Evolutionary conservation across 345 rosid genomes (phyloP), one percentile per base, ranked within the genome.

Genomic region (Rubroshorea leprosula): DNA sequence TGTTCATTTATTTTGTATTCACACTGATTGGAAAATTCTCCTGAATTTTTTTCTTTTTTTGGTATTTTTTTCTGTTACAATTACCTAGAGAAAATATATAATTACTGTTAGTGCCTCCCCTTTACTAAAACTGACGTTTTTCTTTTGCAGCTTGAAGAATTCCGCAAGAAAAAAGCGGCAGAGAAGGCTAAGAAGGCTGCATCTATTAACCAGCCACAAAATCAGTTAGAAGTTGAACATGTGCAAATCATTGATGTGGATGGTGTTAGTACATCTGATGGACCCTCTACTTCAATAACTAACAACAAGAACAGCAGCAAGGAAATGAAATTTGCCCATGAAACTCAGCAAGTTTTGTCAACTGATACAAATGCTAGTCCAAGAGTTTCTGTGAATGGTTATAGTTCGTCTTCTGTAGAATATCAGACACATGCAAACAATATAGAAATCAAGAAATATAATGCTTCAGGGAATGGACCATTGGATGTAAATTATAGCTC

Each of bases 131-230:
- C 22, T 50, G 27, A 0, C 22, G 27, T 50, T 23, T 56, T 14
- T 48, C 12, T 35, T 13, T 72, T 72, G 48, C 76, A 94, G 99
- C 79, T 94, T 68, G 99, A 94, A 77, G 95, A 87, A 78, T 94
- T 94, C 45, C 92, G 99, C 17, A 94, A 85, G 87, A 84, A 81
- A 79, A 94, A 87, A 63, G 99, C 96, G 52, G 94, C 94, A 23
- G 96, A 84, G 38, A 71, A 76, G 67, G 89, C 92, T 19, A 90
- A 81, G 73, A 90, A 87, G 73, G 74, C 78, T 23, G 60, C 78
- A 25, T 55, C 77, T 49, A 68, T 31, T 51, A 66, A 55, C 62
- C 85, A 68, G 51, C 50, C 73, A 72, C 41, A 64, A 66, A 64
- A 56, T 49, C 74, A 63, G 65, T 57, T 55, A 38, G 83, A 75